Evolutionary conservation across 306 rosid genomes (phyloP).

Genomic region (Adenanthera pavonina): DNA sequence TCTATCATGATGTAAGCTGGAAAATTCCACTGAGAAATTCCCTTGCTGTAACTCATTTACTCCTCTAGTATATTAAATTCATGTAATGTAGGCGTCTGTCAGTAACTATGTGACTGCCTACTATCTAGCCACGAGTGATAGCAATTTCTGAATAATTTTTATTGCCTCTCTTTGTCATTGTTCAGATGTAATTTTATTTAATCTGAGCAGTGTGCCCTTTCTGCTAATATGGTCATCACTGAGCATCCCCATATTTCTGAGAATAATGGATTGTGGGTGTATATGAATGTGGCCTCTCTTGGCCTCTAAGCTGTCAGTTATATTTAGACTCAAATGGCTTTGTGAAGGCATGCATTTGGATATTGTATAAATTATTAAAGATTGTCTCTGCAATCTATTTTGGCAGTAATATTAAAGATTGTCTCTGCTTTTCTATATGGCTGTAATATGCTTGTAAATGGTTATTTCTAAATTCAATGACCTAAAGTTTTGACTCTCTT

Average conservation of each 20-base stretch:
- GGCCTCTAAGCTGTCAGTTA: slow-evolving; percentile 27
- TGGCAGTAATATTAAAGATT: slow-evolving; percentile 5
- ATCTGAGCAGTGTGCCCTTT: slow-evolving; percentile 10
- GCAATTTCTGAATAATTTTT: slow-evolving; percentile 33
- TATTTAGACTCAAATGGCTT: slow-evolving; percentile 22
- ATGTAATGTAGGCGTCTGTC: slow-evolving; percentile 16
- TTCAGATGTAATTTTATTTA: slow-evolving; percentile 29
- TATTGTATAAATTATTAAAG: background rate
- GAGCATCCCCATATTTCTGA: slow-evolving; percentile 11
- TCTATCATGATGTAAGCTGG: slow-evolving; percentile 26
- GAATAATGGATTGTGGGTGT: slow-evolving; percentile 21
- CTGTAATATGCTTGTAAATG: slow-evolving; percentile 28
- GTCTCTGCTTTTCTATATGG: slow-evolving; percentile 11
- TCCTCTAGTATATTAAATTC: slow-evolving; percentile 15
- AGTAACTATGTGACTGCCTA: slow-evolving; percentile 23
- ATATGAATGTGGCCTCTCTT: slow-evolving; percentile 23
- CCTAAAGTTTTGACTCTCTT: slow-evolving; percentile 23
- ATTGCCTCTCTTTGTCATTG: slow-evolving; percentile 27
- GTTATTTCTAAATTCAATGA: slow-evolving; percentile 18
- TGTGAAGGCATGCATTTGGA: background rate
- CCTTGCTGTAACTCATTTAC: slow-evolving; percentile 28
- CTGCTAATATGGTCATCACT: slow-evolving; percentile 28
- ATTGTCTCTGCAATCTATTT: slow-evolving; percentile 12
- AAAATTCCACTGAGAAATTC: slow-evolving; percentile 29
- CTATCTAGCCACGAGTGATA: slow-evolving; percentile 8